Base-by-base conservation (phyloP, 768 basidiomycete genomes). In the Trametes cinnabarina region DNA sequence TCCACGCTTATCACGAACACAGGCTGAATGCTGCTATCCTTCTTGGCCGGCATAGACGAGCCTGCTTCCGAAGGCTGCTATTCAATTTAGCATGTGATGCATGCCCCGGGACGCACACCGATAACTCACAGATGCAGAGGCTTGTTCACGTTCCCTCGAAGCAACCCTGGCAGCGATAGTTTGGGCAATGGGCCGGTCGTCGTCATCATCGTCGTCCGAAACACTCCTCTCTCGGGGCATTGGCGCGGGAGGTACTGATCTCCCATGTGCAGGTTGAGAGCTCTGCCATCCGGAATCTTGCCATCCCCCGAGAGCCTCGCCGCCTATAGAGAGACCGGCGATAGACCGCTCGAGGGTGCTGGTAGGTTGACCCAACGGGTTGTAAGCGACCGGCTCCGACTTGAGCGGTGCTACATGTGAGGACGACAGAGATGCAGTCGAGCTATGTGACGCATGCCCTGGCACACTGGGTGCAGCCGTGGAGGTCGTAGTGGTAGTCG, bases 1-100 rank as follows among this genome's bases (percentile, higher is more conserved):
- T 93, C 91, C n/a, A 99, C 94, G 0, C 89, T 83, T 62, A 99
- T 92, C 8, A 82, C 71, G 69, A 97, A 98, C 23, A 89, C 76
- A 20, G 91, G 89, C 55, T 80, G 83, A 35, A 87, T 65, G 1
- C 78, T 78, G 53, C 77, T 80, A 49, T 84, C 68, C 41, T 60
- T 70, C 41, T 66, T 69, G 22, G 62, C 37, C 6, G 64, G 51
- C 6, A 47, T 14, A 3, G 60, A 47, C 1, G 55, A 60, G 5
- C 53, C 32, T 4, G 53, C 53, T 22, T 44, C 51, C 6, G 52
- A 53, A 20, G 15, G 52, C 51, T 55, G 30, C 22, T 51, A 2
- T 25, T 1, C 19, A 39, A 2, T 26, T 32, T 15, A n/a, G 25
- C 9, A 32, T 3, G 35, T 10, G 1, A 40, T 19, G n/a, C 8